Evolutionary conservation across 768 basidiomycete genomes (phyloP), one percentile per base, ranked within the genome.

Genomic region (Scleroderma citrinum): DNA sequence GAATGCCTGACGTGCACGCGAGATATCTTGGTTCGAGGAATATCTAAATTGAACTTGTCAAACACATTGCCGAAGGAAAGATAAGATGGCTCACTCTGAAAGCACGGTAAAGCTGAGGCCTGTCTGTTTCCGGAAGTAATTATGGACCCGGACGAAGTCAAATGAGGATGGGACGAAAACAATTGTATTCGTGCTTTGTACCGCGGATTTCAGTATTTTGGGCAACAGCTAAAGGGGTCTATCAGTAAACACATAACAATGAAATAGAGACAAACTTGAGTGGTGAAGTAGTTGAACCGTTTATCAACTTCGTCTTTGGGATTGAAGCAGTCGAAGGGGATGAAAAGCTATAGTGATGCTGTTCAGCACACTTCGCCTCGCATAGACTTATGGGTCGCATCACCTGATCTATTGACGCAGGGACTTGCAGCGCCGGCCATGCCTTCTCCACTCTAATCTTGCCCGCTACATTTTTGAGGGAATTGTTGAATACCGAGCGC

Each of bases 151-250:
- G 49, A 97, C 89, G 63, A 94, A 98, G 69, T 98, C 96, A 63
- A 95, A 94, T 45, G 94, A 97, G 0, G 92, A 94, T 0, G 96
- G 93, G 16, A 99, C 72, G 63, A 97, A 89, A 54, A 98, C 76
- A 44, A 85, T 77, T 0, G 93, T 92, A 63, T 92, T 92, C 23
- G 81, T 75, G 55, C 92, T 91, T 67, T 91, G 88, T 5, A 98
- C 91, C 0, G 96, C 96, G 2, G 94, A 97, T 68, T 92, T 93
- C 39, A 93, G 71, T 20, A 96, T 70, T 14, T 74, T 62, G 7
- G 96, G 93, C 1, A 98, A 75, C 23, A 93, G 70, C 89, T 93
- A 56, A 30, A 16, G n/a, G 31, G 13, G n/a, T n/a, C 31, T 32
- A 32, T 32, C 13, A 20, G 7, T 31, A 31, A n/a, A 24, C 38